These are phyloP conservation scores for Trichosanthes truncata DNA, from an alignment of 306 rosid genomes.

Conservation along the genomic window DNA sequence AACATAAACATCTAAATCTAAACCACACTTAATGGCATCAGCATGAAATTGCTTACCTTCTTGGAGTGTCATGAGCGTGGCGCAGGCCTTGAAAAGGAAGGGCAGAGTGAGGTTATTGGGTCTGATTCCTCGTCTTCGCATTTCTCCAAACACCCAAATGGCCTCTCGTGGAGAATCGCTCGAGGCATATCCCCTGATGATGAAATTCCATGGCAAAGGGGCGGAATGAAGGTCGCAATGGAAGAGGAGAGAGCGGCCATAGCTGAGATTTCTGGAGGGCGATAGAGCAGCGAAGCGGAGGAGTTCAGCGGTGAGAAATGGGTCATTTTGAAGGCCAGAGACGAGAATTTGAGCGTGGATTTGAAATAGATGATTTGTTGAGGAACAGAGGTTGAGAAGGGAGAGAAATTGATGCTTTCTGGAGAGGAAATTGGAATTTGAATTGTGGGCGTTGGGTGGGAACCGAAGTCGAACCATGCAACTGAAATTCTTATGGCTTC, in stretches of 20 bases:
- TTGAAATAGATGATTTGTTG: constrained; percentile 42
- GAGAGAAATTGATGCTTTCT: constrained; percentile 41
- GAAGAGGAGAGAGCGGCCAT: constrained; percentile 40
- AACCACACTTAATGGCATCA: constrained; percentile 47
- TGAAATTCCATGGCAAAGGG: constrained; percentile 57
- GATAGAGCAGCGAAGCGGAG: constrained; percentile 46
- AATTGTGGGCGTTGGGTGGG: neutral
- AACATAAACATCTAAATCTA: constrained; percentile 61
- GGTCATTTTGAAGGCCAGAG: constrained; percentile 40
- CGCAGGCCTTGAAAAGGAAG: constrained; percentile 62
- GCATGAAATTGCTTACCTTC: constrained; percentile 67
- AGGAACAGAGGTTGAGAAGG: constrained; percentile 38
- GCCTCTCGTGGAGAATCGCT: constrained; percentile 38
- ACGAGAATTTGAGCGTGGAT: constrained; percentile 56
- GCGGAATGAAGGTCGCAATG: constrained; percentile 19
- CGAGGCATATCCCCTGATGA: constrained; percentile 60
- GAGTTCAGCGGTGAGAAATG: constrained; percentile 42
- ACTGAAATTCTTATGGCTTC: neutral
- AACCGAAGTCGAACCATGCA: constrained; percentile 36
- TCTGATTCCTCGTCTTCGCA: constrained; percentile 36
- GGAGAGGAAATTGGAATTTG: constrained; percentile 13
- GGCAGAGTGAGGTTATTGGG: constrained; percentile 72
- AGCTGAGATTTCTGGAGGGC: constrained; percentile 33
- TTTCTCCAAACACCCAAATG: constrained; percentile 38
- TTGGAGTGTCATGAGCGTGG: constrained; percentile 20